Evolutionary conservation across 1,284 basidiomycete species (phyloP).

Genomic region (Chalciporus sp.): DNA sequence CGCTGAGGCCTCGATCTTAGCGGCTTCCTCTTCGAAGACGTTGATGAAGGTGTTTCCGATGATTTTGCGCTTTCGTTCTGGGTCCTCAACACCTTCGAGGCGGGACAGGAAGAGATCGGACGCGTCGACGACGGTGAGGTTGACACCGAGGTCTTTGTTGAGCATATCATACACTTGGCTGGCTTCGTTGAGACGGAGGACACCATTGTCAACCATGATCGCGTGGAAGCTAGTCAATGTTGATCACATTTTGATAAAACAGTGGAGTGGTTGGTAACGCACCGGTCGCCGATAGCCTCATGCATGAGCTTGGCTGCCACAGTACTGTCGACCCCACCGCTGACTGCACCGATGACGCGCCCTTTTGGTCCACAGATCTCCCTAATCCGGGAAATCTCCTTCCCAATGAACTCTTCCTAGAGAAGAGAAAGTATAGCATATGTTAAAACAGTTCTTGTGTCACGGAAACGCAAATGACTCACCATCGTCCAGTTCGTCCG

Average conservation of each 20-base stretch:
- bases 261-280: not conserved
- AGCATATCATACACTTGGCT: conserved; percentile 96
- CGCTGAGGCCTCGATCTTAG: conserved; percentile 86
- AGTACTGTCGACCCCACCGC: conserved; percentile 96
- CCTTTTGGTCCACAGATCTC: conserved; percentile 95
- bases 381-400: conserved; percentile 93
- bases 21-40: conserved; percentile 93
- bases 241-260: not conserved
- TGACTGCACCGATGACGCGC: conserved; percentile 97
- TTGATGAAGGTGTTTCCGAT: conserved; percentile 99
- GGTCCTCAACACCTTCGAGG: conserved; percentile 91
- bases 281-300: conserved; percentile 97
- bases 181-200: conserved; percentile 91
- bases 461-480: conserved; percentile 17
- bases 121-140: conserved; percentile 94
- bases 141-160: conserved; percentile 92
- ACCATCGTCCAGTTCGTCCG: conserved; percentile 95
- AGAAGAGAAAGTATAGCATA: not conserved
- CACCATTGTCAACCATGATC: conserved; percentile 99
- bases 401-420: conserved; percentile 96
- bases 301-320: conserved; percentile 99
- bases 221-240: conserved; percentile 82
- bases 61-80: conserved; percentile 97
- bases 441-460: not conserved
- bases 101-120: conserved; percentile 93